Base-by-base conservation (phyloP, 768 basidiomycete species). In the Tricholomella constricta region DNA sequence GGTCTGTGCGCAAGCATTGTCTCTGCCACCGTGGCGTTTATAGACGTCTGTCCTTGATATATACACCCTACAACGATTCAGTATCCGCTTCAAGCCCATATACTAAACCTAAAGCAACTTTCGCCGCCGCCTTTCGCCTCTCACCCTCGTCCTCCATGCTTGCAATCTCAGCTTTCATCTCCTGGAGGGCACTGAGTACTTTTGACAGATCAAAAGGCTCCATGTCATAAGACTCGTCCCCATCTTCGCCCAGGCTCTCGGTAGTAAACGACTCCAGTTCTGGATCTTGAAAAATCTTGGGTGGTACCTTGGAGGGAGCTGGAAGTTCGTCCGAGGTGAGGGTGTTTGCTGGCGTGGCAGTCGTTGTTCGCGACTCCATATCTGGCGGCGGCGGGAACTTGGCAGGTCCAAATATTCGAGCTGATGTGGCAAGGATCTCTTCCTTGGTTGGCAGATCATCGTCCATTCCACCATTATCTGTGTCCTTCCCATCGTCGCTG, bases 111-210 rank as follows among this genome's bases (percentile, higher is more conserved):
- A 91, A 71, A 20, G 89, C 88, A 19, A 88, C 86, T 41, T 75
- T 73, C 7, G 89, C 89, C 0, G 89, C 89, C 22, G 88, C 84
- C 60, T 73, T 80, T 59, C 85, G 73, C 57, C 83, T 74, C 69
- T 87, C 86, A 20, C 74, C 76, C 58, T 85, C 81, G 61, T 85
- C 76, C 5, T 74, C 70, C 71, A 91, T 88, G 10, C 73, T 78
- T 20, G 83, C 76, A 57, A 91, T 90, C 71, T 91, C 88, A 20
- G 80, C 81, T 64, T 88, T 88, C 79, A 89, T 80, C 45, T 79
- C 80, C 60, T 88, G 82, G 29, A 91, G 72, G 1, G 80, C 78
- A 15, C 74, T 74, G 7, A 91, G 62, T 29, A 90, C 82, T 43
- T 73, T 70, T 23, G 80, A 75, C 51, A 91, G 64, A 68, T 91